phyloP scores from a whole-genome alignment of 306 rosid genomes.

The Spatholobus suberectus region DNA sequence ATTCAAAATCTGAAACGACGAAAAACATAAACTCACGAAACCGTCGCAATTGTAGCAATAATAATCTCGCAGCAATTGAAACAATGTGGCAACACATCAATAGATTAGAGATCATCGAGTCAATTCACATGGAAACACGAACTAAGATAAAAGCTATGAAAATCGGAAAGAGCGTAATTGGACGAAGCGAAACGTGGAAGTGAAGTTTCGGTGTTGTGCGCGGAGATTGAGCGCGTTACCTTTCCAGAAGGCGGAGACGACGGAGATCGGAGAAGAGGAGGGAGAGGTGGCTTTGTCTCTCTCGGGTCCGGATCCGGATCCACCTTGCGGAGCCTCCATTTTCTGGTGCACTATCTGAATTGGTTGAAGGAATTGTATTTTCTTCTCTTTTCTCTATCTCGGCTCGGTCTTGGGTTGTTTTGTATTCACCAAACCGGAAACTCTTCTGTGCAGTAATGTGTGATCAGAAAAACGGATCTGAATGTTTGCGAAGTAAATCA shows the following conservation, averaged over 20 bases:
- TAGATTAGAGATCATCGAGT: neutral
- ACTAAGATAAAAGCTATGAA: neutral
- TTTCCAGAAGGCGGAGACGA: constrained; percentile 85
- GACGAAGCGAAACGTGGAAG: neutral
- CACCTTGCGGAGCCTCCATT: constrained; percentile 77
- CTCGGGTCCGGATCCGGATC: constrained; percentile 64
- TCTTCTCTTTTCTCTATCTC: neutral
- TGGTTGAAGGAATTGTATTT: neutral
- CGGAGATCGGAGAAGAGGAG: constrained; percentile 77
- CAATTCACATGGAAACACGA: neutral
- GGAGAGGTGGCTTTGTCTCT: constrained; percentile 67
- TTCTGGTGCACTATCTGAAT: neutral
- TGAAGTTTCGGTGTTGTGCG: neutral
- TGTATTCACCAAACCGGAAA: neutral
- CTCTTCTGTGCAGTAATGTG: constrained; percentile 18
- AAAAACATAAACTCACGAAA: neutral
- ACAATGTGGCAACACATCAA: neutral
- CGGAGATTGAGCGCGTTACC: constrained; percentile 46
- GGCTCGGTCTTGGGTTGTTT: neutral
- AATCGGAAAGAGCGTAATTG: neutral
- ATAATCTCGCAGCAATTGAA: neutral
- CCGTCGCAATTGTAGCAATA: constrained; percentile 5
- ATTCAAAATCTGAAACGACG: constrained; percentile 74
- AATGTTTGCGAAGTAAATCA: neutral
- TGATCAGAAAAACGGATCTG: constrained; percentile 45